A percentile compares a stretch with the other conserved stretches of the same genome.
These are phyloP conservation scores for Penicillium coprophilum DNA, from an alignment of 495 filamentous ascomycete genomes.

Conservation along the genomic window DNA sequence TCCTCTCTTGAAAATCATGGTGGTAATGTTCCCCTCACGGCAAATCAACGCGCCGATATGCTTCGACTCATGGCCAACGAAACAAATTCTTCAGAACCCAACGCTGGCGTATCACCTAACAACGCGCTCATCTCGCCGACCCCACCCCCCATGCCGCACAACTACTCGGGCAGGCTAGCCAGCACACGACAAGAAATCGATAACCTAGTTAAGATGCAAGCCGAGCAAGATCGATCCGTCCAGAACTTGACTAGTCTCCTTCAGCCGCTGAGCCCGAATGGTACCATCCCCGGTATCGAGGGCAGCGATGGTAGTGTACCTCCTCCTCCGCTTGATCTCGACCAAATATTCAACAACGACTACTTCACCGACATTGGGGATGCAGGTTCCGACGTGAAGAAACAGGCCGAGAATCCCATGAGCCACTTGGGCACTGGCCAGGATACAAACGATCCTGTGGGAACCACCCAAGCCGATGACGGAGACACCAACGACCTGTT, in stretches of 20 bases:
- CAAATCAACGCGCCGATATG: constrained; percentile 76
- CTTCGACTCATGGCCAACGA: constrained; percentile 73
- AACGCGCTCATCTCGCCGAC: constrained; percentile 61
- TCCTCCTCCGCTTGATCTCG: constrained; percentile 58
- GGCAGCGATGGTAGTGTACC: constrained; percentile 38
- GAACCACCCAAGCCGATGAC: constrained; percentile 21
- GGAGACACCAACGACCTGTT: constrained; percentile 40
- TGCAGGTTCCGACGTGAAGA: constrained; percentile 31
- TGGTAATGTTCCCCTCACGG: constrained; percentile 66
- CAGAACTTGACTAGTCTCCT: constrained; percentile 68
- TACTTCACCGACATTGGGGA: constrained; percentile 54
- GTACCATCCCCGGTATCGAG: constrained; percentile 72
- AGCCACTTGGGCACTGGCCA: constrained; percentile 15
- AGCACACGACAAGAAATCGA: constrained; percentile 72
- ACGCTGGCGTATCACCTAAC: constrained; percentile 31
- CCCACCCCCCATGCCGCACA: constrained; percentile 59
- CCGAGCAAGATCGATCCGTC: constrained; percentile 69
- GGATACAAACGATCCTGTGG: constrained; percentile 12
- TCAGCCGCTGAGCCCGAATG: constrained; percentile 75
- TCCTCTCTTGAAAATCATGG: constrained; percentile 62
- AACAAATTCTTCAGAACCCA: constrained; percentile 32
- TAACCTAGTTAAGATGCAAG: constrained; percentile 67
- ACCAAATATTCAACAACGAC: constrained; percentile 67
- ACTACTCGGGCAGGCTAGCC: constrained; percentile 52
- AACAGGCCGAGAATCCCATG: constrained; percentile 23